phyloP scores from a whole-genome alignment of 2,329 filamentous ascomycete genomes.

The Coniosporium tulheliwenetii region DNA sequence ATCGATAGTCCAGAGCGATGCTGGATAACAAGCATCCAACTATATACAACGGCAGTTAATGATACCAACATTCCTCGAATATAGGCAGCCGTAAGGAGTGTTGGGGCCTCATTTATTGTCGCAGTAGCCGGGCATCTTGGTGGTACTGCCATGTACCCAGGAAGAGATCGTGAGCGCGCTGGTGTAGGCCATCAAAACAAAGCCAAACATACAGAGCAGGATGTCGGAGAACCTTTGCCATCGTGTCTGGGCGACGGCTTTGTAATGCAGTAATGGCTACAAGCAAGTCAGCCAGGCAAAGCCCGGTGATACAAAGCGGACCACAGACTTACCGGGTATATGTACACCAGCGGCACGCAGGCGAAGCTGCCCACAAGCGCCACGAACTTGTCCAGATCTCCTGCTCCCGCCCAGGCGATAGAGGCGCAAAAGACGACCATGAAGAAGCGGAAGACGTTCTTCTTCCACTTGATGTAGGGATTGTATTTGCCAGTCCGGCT shows the following conservation, averaged over 20 bases:
- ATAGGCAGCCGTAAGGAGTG: too few relatives aligned
- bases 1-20: too few relatives aligned
- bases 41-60: too few relatives aligned
- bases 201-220: slow-evolving; percentile 62
- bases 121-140: slow-evolving; percentile 46
- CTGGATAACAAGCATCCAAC: too few relatives aligned
- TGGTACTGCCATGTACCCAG: slow-evolving; percentile 53
- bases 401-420: slow-evolving; percentile 84
- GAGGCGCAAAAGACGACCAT: slow-evolving; percentile 73
- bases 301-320: neutral
- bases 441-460: slow-evolving; percentile 92
- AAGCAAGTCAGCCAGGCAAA: neutral
- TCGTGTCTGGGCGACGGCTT: slow-evolving; percentile 54
- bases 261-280: slow-evolving; percentile 80
- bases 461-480: slow-evolving; percentile 98
- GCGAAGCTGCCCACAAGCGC: slow-evolving; percentile 93
- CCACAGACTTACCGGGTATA: slow-evolving; percentile 68
- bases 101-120: slow-evolving; percentile 18
- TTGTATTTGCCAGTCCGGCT: slow-evolving; percentile 94
- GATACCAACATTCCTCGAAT: too few relatives aligned
- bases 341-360: slow-evolving; percentile 91
- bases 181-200: slow-evolving; percentile 82
- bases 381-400: slow-evolving; percentile 94
- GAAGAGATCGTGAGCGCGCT: slow-evolving; percentile 73
- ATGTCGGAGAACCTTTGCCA: slow-evolving; percentile 60